Conservation (phyloP, 768 basidiomycete species). For the Macrolepiota dolichaula region DNA sequence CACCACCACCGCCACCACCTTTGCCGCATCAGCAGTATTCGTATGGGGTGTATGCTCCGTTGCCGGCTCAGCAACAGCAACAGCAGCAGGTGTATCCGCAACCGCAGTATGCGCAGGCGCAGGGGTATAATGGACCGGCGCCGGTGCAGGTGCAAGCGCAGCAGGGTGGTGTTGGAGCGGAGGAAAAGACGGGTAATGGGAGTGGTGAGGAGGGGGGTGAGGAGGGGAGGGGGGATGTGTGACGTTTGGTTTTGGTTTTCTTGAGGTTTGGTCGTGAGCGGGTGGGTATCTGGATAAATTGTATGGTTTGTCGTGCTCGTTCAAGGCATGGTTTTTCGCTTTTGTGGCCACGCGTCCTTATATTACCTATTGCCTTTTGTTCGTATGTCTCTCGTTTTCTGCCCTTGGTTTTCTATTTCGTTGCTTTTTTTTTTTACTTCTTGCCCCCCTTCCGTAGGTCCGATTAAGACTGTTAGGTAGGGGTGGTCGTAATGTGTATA, state of each 20-base stretch:
- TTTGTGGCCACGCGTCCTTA: too few relatives aligned
- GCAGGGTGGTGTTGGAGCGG: not conserved
- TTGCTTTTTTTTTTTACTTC: not conserved
- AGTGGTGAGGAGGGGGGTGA: not conserved
- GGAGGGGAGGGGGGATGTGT: not conserved
- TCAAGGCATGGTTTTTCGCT: not conserved
- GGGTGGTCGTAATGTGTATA: not conserved
- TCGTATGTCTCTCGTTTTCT: not conserved
- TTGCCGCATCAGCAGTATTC: conserved; percentile 8
- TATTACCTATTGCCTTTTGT: not conserved
- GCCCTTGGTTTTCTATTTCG: not conserved
- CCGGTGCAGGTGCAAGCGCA: not conserved
- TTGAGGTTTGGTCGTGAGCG: too few relatives aligned
- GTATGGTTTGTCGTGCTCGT: not conserved
- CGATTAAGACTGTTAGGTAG: too few relatives aligned
- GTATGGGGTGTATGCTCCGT: not conserved
- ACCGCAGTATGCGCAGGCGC: not conserved
- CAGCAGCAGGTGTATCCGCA: not conserved
- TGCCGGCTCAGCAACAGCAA: not conserved
- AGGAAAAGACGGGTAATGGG: not conserved
- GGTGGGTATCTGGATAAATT: too few relatives aligned
- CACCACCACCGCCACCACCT: conserved; percentile 6
- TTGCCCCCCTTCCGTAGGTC: not conserved
- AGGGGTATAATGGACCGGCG: not conserved
- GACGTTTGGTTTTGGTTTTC: not conserved